Evolutionary conservation across 306 rosid species (phyloP).

Genomic region (Malus sylvestris): DNA sequence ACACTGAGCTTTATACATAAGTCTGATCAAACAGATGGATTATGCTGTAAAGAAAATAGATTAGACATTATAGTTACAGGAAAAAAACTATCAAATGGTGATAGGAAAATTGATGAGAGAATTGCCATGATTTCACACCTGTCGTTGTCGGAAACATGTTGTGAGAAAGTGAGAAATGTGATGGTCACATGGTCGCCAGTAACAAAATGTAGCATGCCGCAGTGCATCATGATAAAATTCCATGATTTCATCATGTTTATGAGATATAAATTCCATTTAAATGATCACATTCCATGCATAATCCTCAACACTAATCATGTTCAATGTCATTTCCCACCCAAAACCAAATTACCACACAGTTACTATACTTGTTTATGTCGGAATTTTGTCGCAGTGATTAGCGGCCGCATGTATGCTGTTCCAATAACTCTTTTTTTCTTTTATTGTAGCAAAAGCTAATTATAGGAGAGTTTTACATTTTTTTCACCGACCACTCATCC

Average conservation of each 20-base stretch:
- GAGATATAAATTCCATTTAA: neutral
- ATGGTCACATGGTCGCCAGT: slow-evolving; percentile 22
- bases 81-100: neutral
- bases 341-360: neutral
- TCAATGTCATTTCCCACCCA: slow-evolving; percentile 8
- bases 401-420: slow-evolving; percentile 6
- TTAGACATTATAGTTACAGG: neutral
- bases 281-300: slow-evolving; percentile 3
- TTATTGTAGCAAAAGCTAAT: neutral
- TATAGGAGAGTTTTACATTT: neutral
- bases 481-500: too few relatives aligned
- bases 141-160: slow-evolving; percentile 28
- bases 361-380: neutral
- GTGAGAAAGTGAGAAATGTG: slow-evolving; percentile 25
- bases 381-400: slow-evolving; percentile 14
- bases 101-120: neutral
- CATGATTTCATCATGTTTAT: neutral
- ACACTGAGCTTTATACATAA: neutral
- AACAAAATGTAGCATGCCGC: neutral
- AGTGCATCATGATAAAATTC: slow-evolving; percentile 12
- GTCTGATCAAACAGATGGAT: neutral
- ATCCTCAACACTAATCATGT: slow-evolving; percentile 10
- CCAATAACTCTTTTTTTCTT: neutral
- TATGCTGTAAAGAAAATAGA: slow-evolving; percentile 11
- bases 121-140: slow-evolving; percentile 14